Conservation (phyloP, 371 early-diverging fungal genomes). For the Mortierella sp. region DNA sequence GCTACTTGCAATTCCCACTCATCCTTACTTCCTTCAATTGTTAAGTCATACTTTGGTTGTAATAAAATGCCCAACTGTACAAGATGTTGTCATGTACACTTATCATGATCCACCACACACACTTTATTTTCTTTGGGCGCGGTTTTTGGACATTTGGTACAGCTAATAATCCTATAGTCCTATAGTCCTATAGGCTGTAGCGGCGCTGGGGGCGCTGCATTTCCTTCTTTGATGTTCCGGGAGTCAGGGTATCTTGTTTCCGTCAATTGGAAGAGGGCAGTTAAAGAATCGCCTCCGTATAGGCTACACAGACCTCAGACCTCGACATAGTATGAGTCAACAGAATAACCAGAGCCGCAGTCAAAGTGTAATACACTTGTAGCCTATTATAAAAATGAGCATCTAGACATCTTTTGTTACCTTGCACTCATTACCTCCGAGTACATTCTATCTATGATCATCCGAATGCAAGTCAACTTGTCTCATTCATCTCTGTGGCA, state of each 20-base stretch:
- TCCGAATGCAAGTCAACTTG: constrained; percentile 14
- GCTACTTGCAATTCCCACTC: too few relatives aligned
- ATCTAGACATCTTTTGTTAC: neutral
- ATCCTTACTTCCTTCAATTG: too few relatives aligned
- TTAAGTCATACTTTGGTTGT: too few relatives aligned
- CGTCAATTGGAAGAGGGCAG: neutral
- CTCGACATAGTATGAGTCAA: constrained; percentile 26
- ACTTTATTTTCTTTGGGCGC: too few relatives aligned
- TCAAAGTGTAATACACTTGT: neutral
- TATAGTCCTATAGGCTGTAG: too few relatives aligned
- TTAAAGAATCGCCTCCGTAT: neutral
- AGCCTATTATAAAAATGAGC: too few relatives aligned
- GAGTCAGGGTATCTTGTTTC: neutral
- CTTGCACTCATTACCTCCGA: neutral
- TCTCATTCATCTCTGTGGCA: neutral
- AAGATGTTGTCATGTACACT: neutral
- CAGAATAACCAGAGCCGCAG: constrained; percentile 21
- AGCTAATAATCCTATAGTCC: too few relatives aligned
- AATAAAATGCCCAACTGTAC: neutral
- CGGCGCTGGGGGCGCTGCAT: neutral
- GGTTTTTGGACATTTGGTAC: too few relatives aligned
- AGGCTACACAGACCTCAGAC: neutral
- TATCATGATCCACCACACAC: too few relatives aligned
- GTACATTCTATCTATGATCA: constrained; percentile 4
- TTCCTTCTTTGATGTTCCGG: neutral